Conservation (phyloP, 176 grass and related monocot species). For the Hsuehochloa calcarea region DNA sequence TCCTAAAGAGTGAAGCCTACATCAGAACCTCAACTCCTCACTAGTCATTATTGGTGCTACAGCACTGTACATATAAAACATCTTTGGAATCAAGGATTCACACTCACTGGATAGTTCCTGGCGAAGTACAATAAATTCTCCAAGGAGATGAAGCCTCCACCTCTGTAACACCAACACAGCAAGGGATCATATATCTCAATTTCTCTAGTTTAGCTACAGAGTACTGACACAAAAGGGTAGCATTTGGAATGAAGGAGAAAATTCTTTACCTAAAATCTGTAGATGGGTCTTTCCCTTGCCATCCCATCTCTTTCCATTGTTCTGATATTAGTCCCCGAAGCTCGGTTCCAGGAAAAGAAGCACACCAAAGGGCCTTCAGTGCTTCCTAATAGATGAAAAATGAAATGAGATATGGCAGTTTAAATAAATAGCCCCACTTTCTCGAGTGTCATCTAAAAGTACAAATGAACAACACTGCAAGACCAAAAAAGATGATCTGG, state of each 20-base stretch:
- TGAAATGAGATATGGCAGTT: background rate
- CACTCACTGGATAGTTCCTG: conserved; percentile 77
- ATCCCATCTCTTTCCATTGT: conserved; percentile 99
- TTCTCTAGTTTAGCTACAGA: conserved; percentile 15
- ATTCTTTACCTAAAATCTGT: conserved; percentile 90
- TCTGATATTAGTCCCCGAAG: conserved; percentile 76
- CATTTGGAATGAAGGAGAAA: background rate
- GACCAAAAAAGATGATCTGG: conserved; percentile 1
- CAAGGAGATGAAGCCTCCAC: conserved; percentile 96
- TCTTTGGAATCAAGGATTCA: conserved; percentile 16
- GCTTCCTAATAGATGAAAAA: conserved; percentile 61
- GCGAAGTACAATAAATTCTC: conserved; percentile 94
- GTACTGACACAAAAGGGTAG: background rate
- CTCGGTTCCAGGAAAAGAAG: conserved; percentile 82
- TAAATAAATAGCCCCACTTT: conserved; percentile 9
- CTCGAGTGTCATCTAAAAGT: background rate
- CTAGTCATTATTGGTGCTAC: background rate
- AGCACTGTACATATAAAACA: background rate
- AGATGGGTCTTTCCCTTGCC: conserved; percentile 96
- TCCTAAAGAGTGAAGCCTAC: background rate
- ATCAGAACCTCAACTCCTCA: background rate
- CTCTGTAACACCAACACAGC: conserved; percentile 49
- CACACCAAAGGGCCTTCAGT: conserved; percentile 67
- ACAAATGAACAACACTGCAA: background rate
- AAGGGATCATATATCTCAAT: background rate